These are phyloP conservation scores for Flaveria trinervia DNA, from an alignment of 129 eudicot genomes.

Conservation along the genomic window DNA sequence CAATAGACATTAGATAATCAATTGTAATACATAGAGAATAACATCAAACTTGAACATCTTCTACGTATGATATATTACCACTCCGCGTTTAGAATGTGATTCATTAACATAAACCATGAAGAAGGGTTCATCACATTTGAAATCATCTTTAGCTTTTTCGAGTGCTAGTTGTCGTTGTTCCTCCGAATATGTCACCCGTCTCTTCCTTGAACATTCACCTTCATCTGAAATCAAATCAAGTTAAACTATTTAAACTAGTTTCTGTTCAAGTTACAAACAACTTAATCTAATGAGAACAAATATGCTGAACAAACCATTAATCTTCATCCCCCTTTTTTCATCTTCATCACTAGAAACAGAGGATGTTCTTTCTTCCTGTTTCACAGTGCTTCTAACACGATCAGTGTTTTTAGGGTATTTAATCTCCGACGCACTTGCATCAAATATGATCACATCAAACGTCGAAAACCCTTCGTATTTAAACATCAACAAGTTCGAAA, in stretches of 20 bases:
- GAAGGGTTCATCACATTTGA: constrained; percentile 28
- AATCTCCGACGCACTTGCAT: constrained; percentile 27
- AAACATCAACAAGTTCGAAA: constrained; percentile 31
- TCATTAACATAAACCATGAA: constrained; percentile 16
- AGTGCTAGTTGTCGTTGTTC: constrained; percentile 11
- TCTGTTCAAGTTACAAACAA: no score
- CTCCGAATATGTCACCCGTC: no score
- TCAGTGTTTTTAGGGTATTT: constrained; percentile 15
- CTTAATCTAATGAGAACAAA: neutral
- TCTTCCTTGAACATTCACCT: constrained; percentile 32
- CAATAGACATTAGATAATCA: no score
- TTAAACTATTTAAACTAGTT: neutral
- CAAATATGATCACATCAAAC: constrained; percentile 30
- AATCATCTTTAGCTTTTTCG: constrained; percentile 21
- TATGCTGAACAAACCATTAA: constrained; percentile 16
- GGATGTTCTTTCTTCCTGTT: neutral
- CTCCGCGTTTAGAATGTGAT: constrained; percentile 2
- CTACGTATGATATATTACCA: constrained; percentile 5
- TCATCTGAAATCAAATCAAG: constrained; percentile 21
- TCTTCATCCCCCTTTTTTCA: constrained; percentile 4
- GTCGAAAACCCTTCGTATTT: constrained; percentile 31
- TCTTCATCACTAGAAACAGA: constrained; percentile 7
- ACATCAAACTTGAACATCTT: no score
- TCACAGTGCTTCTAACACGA: neutral
- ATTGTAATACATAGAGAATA: no score